Conservation (phyloP, 495 filamentous ascomycete genomes). For the Clavariopsis aquatica region DNA sequence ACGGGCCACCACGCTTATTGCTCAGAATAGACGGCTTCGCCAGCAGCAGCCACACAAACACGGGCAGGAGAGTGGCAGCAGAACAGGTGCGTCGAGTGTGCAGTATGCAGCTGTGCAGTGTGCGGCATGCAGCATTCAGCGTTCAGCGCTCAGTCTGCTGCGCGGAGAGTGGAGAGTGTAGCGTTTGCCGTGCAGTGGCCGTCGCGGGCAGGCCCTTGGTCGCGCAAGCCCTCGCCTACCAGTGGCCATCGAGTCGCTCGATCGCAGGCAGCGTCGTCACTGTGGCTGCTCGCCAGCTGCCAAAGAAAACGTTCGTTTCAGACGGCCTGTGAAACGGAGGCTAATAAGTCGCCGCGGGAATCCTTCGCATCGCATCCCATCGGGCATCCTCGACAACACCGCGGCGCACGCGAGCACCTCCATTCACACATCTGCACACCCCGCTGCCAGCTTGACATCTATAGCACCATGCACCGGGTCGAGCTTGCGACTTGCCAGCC, state of each 20-base stretch:
- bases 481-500: background rate
- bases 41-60: background rate
- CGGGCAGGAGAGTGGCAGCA: too few species aligned
- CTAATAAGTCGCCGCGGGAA: background rate
- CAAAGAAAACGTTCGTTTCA: background rate
- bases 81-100: too few species aligned
- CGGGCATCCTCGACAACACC: background rate
- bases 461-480: conserved; percentile 9
- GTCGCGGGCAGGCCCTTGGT: background rate
- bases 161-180: too few species aligned
- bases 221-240: background rate
- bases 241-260: background rate
- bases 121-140: too few species aligned
- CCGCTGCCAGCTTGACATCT: background rate
- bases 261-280: background rate
- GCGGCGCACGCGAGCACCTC: background rate
- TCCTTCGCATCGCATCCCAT: background rate
- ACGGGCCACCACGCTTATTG: conserved; percentile 16
- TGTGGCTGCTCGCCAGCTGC: conserved; percentile 1
- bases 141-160: too few species aligned
- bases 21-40: conserved; percentile 6
- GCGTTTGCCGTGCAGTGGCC: background rate
- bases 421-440: background rate
- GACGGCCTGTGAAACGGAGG: background rate
- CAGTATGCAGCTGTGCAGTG: too few species aligned